Evolutionary conservation across 768 basidiomycete species (phyloP).

Genomic region (Leccinum boreale): DNA sequence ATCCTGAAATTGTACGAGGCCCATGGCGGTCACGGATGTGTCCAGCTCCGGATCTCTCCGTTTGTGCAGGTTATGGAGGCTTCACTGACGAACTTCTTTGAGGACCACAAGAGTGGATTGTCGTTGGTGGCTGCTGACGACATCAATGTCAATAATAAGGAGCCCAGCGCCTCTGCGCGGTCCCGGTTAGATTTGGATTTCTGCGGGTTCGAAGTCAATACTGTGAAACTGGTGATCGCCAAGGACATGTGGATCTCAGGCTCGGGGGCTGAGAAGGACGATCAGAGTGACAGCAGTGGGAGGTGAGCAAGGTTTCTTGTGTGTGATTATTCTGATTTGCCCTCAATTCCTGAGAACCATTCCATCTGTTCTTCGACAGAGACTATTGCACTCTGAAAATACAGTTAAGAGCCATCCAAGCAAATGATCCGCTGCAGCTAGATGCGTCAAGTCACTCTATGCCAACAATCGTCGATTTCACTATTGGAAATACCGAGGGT

Average conservation of each 20-base stretch:
- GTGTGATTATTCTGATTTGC: neutral
- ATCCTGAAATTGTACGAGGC: constrained; percentile 91
- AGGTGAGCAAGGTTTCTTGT: constrained; percentile 5
- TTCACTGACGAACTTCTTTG: constrained; percentile 75
- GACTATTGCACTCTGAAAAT: constrained; percentile 74
- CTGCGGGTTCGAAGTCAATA: constrained; percentile 89
- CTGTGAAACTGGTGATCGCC: constrained; percentile 61
- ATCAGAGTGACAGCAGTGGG: neutral
- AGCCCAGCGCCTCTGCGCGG: neutral
- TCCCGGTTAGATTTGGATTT: constrained; percentile 57
- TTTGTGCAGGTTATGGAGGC: constrained; percentile 59
- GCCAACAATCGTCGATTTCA: neutral
- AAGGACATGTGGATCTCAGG: neutral
- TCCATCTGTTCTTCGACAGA: constrained; percentile 33
- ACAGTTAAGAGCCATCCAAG: constrained; percentile 55
- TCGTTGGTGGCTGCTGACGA: constrained; percentile 37
- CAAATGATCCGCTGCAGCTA: constrained; percentile 23
- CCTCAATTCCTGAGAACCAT: neutral
- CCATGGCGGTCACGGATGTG: constrained; percentile 84
- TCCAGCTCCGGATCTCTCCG: constrained; percentile 51
- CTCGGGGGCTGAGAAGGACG: neutral
- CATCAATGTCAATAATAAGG: neutral
- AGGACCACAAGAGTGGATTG: constrained; percentile 58
- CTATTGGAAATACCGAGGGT: neutral
- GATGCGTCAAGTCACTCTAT: constrained; percentile 12